phyloP scores from a whole-genome alignment of 768 basidiomycete species.

The Rhodotorula kratochvilovae region DNA sequence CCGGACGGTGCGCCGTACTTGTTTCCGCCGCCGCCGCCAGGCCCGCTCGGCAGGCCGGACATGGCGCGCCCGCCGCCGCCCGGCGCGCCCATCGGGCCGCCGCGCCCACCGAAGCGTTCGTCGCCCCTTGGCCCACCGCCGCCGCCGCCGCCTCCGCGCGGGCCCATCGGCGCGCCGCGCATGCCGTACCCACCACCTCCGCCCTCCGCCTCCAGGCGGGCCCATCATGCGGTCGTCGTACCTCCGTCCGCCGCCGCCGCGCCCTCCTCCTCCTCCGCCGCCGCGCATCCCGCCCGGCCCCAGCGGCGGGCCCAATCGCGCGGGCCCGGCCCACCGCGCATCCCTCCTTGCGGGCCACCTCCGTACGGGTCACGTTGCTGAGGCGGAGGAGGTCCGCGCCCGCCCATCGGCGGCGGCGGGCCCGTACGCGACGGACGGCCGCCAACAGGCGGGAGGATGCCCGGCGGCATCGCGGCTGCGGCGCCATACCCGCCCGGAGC shows the following conservation, averaged over 20 bases:
- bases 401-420: neutral
- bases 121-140: neutral
- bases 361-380: neutral
- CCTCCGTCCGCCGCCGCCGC: neutral
- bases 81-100: neutral
- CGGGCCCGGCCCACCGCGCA: neutral
- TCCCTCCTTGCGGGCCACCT: neutral
- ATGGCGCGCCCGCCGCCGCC: neutral
- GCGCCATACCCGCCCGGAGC: constrained; percentile 44
- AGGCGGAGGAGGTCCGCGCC: neutral
- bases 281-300: neutral
- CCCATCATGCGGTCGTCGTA: constrained; percentile 1
- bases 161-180: constrained; percentile 3
- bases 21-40: neutral
- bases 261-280: neutral
- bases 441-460: constrained; percentile 37
- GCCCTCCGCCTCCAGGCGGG: neutral
- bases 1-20: neutral
- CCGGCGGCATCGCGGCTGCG: constrained; percentile 45
- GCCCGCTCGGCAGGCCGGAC: neutral
- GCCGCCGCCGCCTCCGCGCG: neutral
- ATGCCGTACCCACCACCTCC: neutral
- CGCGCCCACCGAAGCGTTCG: neutral
- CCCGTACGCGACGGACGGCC: constrained; percentile 38
- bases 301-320: neutral